These are phyloP conservation scores for Typha latifolia DNA, from an alignment of 176 grass and related monocot genomes.

Conservation along the genomic window DNA sequence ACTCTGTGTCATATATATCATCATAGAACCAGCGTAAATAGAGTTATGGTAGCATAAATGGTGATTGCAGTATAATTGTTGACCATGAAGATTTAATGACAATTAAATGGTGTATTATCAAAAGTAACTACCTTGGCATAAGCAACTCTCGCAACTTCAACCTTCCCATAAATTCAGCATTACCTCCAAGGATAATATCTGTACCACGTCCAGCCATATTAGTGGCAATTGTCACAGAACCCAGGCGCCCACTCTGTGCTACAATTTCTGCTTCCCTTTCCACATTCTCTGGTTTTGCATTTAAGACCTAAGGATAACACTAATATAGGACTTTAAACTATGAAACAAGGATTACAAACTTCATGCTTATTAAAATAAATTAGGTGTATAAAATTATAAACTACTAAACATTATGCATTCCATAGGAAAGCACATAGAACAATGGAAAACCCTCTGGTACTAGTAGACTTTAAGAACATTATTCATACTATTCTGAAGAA, in stretches of 20 bases:
- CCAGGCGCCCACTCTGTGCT: slow-evolving; percentile 89
- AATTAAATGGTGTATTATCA: not conserved
- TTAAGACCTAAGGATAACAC: slow-evolving; percentile 57
- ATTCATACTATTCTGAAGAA: too few relatives aligned
- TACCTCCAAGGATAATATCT: slow-evolving; percentile 97
- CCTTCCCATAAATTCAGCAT: slow-evolving; percentile 97
- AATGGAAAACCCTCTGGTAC: too few relatives aligned
- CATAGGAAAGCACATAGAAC: too few relatives aligned
- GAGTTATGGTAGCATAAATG: not conserved
- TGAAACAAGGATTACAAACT: not conserved
- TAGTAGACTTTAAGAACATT: too few relatives aligned
- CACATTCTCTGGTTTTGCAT: slow-evolving; percentile 97
- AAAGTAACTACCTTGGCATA: slow-evolving; percentile 60
- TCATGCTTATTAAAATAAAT: not conserved
- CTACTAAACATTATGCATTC: too few relatives aligned
- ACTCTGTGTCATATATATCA: slow-evolving; percentile 40
- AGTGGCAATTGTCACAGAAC: slow-evolving; percentile 92
- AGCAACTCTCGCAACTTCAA: slow-evolving; percentile 87
- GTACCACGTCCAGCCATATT: slow-evolving; percentile 98
- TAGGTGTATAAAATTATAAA: too few relatives aligned
- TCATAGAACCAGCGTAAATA: not conserved
- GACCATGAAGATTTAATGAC: not conserved
- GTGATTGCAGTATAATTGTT: not conserved
- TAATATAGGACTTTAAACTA: slow-evolving; percentile 4
- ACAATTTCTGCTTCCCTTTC: slow-evolving; percentile 98